phyloP scores from a whole-genome alignment of 106 monocot genomes.

The Triglochin maritima region DNA sequence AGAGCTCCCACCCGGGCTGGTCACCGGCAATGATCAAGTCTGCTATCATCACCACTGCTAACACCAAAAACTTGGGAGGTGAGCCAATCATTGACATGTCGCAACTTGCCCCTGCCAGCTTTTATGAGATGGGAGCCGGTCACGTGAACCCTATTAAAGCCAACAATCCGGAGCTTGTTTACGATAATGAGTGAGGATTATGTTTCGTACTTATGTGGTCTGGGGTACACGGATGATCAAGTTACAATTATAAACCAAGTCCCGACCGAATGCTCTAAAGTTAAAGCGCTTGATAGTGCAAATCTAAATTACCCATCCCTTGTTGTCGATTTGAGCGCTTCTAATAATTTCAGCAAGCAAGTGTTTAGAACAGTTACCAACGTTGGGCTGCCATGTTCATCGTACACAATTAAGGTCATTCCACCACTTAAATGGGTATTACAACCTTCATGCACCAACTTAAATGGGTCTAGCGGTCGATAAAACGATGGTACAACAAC shows the following conservation, averaged over 20 bases:
- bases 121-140: conserved; percentile 4
- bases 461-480: too few species aligned
- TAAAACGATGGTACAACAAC: too few species aligned
- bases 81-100: background rate
- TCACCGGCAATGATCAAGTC: conserved; percentile 3
- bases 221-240: conserved; percentile 1
- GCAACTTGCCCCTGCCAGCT: background rate
- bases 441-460: background rate
- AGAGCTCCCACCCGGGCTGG: conserved; percentile 4
- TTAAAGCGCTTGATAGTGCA: background rate
- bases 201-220: conserved; percentile 1
- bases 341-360: background rate
- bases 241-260: background rate
- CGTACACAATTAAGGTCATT: background rate
- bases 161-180: conserved; percentile 5
- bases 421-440: background rate
- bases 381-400: background rate
- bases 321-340: background rate
- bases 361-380: conserved; percentile 1
- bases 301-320: conserved; percentile 13
- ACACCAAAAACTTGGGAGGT: background rate
- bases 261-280: background rate
- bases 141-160: conserved; percentile 5
- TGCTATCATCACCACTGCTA: conserved; percentile 6
- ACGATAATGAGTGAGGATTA: conserved; percentile 1